Conservation (phyloP, 805 yeast species). For the Barnettozyma sucrosica region DNA sequence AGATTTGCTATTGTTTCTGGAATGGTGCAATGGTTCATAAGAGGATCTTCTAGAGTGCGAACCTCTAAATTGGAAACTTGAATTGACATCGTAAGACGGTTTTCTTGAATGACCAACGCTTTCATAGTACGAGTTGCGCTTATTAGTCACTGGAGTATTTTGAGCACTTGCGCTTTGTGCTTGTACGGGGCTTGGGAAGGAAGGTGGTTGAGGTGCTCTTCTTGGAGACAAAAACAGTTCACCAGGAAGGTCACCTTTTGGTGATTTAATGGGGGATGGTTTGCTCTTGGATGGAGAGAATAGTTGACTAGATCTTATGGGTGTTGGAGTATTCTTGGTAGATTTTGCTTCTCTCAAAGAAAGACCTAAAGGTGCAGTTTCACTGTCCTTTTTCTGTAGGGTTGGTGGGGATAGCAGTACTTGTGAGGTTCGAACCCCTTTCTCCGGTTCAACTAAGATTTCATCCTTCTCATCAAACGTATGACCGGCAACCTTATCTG, state of each 20-base stretch:
- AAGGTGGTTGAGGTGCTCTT: slow-evolving; percentile 67
- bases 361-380: slow-evolving; percentile 28
- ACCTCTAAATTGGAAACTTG: not conserved
- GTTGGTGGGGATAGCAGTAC: slow-evolving; percentile 12
- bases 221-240: slow-evolving; percentile 57
- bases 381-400: slow-evolving; percentile 8
- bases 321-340: not conserved
- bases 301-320: not conserved
- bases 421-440: not conserved
- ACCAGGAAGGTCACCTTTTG: slow-evolving; percentile 19
- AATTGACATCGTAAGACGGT: slow-evolving; percentile 13
- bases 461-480: slow-evolving; percentile 12
- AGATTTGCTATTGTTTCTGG: slow-evolving; percentile 11
- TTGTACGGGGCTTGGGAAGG: slow-evolving; percentile 36
- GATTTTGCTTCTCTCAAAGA: slow-evolving; percentile 1
- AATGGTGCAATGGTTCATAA: slow-evolving; percentile 11
- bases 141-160: slow-evolving; percentile 17
- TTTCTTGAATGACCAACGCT: slow-evolving; percentile 23
- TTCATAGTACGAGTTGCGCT: slow-evolving; percentile 25
- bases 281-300: not conserved
- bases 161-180: slow-evolving; percentile 7
- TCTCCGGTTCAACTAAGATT: slow-evolving; percentile 8
- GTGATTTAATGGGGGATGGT: slow-evolving; percentile 12
- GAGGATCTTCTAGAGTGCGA: slow-evolving; percentile 14
- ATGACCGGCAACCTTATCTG: not conserved